phyloP scores from a whole-genome alignment of 2,329 filamentous ascomycete species.

The Metarhizium robertsii region DNA sequence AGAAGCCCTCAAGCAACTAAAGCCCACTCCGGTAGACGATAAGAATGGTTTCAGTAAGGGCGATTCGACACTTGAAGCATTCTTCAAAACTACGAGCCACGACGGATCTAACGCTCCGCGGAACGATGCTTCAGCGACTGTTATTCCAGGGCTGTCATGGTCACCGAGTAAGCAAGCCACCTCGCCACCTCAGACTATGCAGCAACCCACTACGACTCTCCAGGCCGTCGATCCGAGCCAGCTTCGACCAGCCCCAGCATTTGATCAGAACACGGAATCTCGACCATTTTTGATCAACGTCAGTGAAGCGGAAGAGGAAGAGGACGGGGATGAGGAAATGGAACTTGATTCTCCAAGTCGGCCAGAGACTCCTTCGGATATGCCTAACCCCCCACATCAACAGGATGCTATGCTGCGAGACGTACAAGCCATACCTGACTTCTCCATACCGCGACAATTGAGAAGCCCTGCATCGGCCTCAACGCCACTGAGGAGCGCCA shows the following conservation, averaged over 20 bases:
- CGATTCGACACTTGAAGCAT: not conserved
- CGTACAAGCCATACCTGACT: constrained; percentile 34
- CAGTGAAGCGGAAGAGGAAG: constrained; percentile 62
- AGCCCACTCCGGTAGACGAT: not conserved
- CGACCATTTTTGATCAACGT: constrained; percentile 72
- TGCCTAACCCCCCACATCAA: constrained; percentile 20
- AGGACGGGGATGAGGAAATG: constrained; percentile 51
- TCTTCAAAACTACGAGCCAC: not conserved
- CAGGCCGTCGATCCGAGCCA: constrained; percentile 55
- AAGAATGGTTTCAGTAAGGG: not conserved
- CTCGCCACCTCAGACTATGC: constrained; percentile 9
- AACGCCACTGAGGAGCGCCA: constrained; percentile 27
- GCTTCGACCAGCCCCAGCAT: constrained; percentile 16
- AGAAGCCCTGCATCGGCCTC: constrained; percentile 29
- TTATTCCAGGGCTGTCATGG: constrained; percentile 21
- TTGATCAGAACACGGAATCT: constrained; percentile 48
- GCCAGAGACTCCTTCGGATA: constrained; percentile 25
- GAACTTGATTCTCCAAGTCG: constrained; percentile 49
- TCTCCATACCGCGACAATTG: constrained; percentile 26
- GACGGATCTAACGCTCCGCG: not conserved
- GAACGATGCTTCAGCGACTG: constrained; percentile 18
- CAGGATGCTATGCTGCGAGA: constrained; percentile 31
- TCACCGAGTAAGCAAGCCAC: constrained; percentile 15
- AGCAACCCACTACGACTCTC: constrained; percentile 49
- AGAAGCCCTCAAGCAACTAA: not conserved